These are phyloP conservation scores for Akanthomyces dipterigenus DNA, from an alignment of 2,329 filamentous ascomycete species.

Conservation along the genomic window DNA sequence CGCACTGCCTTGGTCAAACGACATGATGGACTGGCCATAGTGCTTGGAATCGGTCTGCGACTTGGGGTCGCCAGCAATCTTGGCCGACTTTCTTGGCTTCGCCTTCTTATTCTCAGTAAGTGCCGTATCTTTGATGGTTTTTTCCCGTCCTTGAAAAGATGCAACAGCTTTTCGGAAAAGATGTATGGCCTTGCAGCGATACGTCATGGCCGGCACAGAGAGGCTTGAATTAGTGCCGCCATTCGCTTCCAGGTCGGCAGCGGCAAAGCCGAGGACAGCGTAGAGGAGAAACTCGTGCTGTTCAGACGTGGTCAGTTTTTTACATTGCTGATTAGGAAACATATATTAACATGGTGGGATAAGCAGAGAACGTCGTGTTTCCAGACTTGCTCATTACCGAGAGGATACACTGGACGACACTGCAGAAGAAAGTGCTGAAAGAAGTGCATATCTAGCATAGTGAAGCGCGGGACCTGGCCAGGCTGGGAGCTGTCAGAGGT, in stretches of 20 bases:
- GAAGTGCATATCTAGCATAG: slow-evolving; percentile 4
- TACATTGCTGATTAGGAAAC: not conserved
- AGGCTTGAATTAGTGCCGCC: not conserved
- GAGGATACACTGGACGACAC: slow-evolving; percentile 1
- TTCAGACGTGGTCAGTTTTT: not conserved
- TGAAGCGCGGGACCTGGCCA: not conserved
- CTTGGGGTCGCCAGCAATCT: not conserved
- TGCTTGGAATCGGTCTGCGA: not conserved
- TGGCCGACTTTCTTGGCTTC: not conserved
- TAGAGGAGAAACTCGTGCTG: not conserved
- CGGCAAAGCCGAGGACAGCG: not conserved
- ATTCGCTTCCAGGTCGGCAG: not conserved
- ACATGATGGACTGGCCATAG: slow-evolving; percentile 6
- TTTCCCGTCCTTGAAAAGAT: not conserved
- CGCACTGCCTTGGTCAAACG: not conserved
- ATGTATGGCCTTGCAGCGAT: slow-evolving; percentile 7
- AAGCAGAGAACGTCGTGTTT: slow-evolving; percentile 4
- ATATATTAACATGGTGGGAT: not conserved
- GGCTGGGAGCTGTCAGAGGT: not conserved
- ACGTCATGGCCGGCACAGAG: slow-evolving; percentile 4
- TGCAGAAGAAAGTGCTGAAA: slow-evolving; percentile 1
- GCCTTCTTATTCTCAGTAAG: not conserved
- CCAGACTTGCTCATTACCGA: slow-evolving; percentile 6
- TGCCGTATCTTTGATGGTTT: not conserved
- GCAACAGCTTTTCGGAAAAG: not conserved